phyloP scores from a whole-genome alignment of 352 stramenopile species.

The Pythium angustatum region DNA sequence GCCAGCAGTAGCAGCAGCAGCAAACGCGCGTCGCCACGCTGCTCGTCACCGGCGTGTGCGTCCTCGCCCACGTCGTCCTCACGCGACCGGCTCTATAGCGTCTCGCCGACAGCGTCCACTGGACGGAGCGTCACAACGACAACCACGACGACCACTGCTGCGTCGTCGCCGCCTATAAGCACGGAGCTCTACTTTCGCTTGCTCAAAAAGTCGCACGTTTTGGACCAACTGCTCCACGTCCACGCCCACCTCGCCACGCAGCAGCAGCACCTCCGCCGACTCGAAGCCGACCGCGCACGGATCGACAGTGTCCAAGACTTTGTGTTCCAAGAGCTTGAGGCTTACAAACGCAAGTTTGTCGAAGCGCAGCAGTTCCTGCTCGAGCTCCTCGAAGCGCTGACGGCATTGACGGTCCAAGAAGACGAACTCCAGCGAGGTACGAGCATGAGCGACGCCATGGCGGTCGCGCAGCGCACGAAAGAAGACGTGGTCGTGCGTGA shows the following conservation, averaged over 20 bases:
- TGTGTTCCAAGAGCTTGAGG: slow-evolving; percentile 54
- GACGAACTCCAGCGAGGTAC: slow-evolving; percentile 35
- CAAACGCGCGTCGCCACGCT: slow-evolving; percentile 18
- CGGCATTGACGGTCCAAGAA: slow-evolving; percentile 41
- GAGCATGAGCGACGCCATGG: slow-evolving; percentile 11
- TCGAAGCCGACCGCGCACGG: slow-evolving; percentile 50
- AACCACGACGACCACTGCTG: neutral
- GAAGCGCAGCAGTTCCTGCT: slow-evolving; percentile 56
- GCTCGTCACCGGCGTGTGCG: slow-evolving; percentile 7
- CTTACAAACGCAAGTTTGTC: slow-evolving; percentile 51
- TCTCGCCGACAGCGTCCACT: no score
- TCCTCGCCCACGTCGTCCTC: neutral
- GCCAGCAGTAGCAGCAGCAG: no score
- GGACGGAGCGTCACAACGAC: neutral
- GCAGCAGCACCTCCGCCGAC: slow-evolving; percentile 43
- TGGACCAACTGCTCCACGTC: slow-evolving; percentile 53
- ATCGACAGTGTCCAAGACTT: slow-evolving; percentile 51
- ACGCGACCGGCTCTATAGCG: no score
- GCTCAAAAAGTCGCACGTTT: slow-evolving; percentile 66
- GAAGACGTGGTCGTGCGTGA: slow-evolving; percentile 59
- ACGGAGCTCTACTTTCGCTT: slow-evolving; percentile 65
- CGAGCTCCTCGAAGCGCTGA: slow-evolving; percentile 51
- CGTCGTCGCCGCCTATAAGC: slow-evolving; percentile 38
- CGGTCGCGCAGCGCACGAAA: slow-evolving; percentile 21
- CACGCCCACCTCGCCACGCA: slow-evolving; percentile 42